A percentile compares a stretch with the other conserved stretches of the same genome.
phyloP scores from a whole-genome alignment of 495 filamentous ascomycete species.

The Lasiosphaeriaceae sp. region DNA sequence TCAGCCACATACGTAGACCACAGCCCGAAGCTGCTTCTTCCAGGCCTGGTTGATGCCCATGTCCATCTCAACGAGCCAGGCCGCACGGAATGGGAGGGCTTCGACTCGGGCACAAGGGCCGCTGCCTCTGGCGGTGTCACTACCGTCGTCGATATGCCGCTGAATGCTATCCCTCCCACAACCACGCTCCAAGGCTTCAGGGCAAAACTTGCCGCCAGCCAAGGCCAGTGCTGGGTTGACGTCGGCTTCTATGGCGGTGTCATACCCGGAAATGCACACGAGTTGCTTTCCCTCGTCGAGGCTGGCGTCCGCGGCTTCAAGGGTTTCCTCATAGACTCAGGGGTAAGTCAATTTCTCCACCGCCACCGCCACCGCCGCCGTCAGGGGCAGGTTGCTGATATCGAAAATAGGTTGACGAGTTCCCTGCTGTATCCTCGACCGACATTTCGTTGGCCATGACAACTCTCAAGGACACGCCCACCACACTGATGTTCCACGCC shows the following conservation, averaged over 20 bases:
- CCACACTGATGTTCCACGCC: slow-evolving; percentile 96
- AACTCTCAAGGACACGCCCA: slow-evolving; percentile 69
- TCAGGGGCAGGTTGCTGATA: slow-evolving; percentile 9
- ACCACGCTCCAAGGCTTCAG: slow-evolving; percentile 80
- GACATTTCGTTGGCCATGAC: slow-evolving; percentile 79
- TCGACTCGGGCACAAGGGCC: slow-evolving; percentile 87
- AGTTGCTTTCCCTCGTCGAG: slow-evolving; percentile 76
- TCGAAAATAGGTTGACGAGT: slow-evolving; percentile 76
- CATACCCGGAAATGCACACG: slow-evolving; percentile 80
- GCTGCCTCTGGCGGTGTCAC: slow-evolving; percentile 96
- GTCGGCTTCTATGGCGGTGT: slow-evolving; percentile 98
- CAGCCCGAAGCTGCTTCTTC: slow-evolving; percentile 81
- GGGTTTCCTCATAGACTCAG: slow-evolving; percentile 94
- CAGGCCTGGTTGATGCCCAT: slow-evolving; percentile 93
- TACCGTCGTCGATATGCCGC: slow-evolving; percentile 96
- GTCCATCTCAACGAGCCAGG: slow-evolving; percentile 98
- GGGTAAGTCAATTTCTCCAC: slow-evolving; percentile 61
- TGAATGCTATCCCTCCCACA: slow-evolving; percentile 96
- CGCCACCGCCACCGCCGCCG: neutral
- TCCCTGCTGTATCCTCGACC: slow-evolving; percentile 76
- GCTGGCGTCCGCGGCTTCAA: slow-evolving; percentile 94
- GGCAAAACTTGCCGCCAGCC: slow-evolving; percentile 80
- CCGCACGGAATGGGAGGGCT: slow-evolving; percentile 97
- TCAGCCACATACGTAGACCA: slow-evolving; percentile 76
- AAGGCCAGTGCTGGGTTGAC: slow-evolving; percentile 95